Percentiles rank a stretch among this genome's conserved stretches.
phyloP scores from a whole-genome alignment of 345 rosid species.

The Reutealis trisperma region DNA sequence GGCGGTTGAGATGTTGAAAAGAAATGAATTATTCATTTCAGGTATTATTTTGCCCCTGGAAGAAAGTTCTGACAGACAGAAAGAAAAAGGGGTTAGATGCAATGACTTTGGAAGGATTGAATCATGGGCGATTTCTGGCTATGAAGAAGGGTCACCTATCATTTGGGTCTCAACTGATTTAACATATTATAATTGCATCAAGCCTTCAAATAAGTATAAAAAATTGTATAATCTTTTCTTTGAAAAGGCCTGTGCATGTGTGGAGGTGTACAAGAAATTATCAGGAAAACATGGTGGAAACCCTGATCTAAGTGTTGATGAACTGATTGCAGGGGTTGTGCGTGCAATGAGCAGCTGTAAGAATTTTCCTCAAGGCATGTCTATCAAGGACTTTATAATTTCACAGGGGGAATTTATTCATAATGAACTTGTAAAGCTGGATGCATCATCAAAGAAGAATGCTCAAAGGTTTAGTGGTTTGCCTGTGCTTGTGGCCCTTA shows the following conservation, averaged over 20 bases:
- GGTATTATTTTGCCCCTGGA: slow-evolving; percentile 57
- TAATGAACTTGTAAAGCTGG: slow-evolving; percentile 65
- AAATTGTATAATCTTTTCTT: slow-evolving; percentile 49
- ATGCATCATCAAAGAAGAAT: slow-evolving; percentile 49
- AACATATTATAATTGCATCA: slow-evolving; percentile 59
- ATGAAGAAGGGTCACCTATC: slow-evolving; percentile 61
- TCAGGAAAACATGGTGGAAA: slow-evolving; percentile 56
- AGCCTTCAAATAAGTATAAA: slow-evolving; percentile 56
- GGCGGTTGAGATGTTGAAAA: slow-evolving; percentile 62
- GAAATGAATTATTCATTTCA: slow-evolving; percentile 48
- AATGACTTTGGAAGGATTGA: slow-evolving; percentile 54
- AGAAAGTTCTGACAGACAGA: slow-evolving; percentile 42
- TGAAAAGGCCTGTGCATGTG: slow-evolving; percentile 57
- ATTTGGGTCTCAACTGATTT: slow-evolving; percentile 65
- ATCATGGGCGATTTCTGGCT: slow-evolving; percentile 67
- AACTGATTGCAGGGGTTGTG: slow-evolving; percentile 58
- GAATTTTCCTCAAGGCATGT: slow-evolving; percentile 44
- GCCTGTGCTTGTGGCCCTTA: slow-evolving; percentile 55
- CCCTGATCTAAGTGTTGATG: slow-evolving; percentile 61
- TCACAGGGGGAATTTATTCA: slow-evolving; percentile 73
- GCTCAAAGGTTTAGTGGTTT: slow-evolving; percentile 42
- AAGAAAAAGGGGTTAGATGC: slow-evolving; percentile 49
- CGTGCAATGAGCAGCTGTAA: slow-evolving; percentile 58
- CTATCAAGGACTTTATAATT: slow-evolving; percentile 52
- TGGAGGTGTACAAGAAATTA: slow-evolving; percentile 62